Evolutionary conservation across 108 stramenopile species (phyloP).

Genomic region (Cyclotella baltica): DNA sequence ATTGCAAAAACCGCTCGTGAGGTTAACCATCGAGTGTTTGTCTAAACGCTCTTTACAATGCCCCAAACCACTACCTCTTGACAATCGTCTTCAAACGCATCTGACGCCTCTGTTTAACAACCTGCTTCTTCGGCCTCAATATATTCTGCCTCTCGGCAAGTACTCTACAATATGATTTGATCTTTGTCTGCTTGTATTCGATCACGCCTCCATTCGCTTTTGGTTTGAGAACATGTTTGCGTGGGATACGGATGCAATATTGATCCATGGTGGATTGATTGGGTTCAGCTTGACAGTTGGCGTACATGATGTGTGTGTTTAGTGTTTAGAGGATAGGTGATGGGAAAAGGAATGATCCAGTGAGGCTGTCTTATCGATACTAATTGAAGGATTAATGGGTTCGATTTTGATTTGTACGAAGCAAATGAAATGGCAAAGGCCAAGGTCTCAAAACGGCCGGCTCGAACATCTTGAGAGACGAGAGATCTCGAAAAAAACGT

Average conservation of each 20-base stretch:
- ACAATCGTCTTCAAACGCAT: background rate
- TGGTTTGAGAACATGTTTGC: background rate
- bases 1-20: too few species aligned
- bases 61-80: too few species aligned
- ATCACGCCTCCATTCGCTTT: background rate
- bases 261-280: conserved; percentile 1
- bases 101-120: background rate
- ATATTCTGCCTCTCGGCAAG: background rate
- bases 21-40: too few species aligned
- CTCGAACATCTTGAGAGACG: too few species aligned
- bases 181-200: background rate
- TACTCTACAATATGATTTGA: background rate
- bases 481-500: too few species aligned
- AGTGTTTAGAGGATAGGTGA: background rate
- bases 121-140: background rate
- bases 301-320: background rate
- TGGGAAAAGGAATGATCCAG: background rate
- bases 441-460: too few species aligned
- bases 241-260: background rate
- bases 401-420: too few species aligned
- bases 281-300: background rate
- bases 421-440: too few species aligned
- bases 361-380: too few species aligned
- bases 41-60: too few species aligned
- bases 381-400: too few species aligned